phyloP scores from a whole-genome alignment of 495 filamentous ascomycete genomes.

The Aspergillus hancockii region DNA sequence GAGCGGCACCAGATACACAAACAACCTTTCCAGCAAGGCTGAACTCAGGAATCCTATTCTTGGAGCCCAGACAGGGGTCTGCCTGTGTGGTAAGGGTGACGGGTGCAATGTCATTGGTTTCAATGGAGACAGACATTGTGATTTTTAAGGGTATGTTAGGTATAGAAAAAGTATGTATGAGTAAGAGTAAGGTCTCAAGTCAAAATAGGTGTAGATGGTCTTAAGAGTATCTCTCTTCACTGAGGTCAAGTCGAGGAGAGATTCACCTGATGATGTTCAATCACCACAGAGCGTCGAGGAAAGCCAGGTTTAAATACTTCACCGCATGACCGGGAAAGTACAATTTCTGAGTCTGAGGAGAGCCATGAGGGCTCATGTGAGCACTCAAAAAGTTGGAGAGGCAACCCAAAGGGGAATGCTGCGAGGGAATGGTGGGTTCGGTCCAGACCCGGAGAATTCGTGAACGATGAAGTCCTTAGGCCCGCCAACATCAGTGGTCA shows the following conservation, averaged over 20 bases:
- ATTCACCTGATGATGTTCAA: conserved; percentile 12
- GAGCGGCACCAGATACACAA: conserved; percentile 74
- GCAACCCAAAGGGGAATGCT: conserved; percentile 3
- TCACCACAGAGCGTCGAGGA: conserved; percentile 4
- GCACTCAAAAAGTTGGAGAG: not conserved
- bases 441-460: conserved; percentile 9
- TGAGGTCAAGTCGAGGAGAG: not conserved
- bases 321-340: not conserved
- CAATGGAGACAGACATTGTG: conserved; percentile 45
- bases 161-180: not conserved
- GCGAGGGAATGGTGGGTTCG: conserved; percentile 9
- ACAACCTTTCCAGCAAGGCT: conserved; percentile 75
- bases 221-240: not conserved
- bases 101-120: conserved; percentile 32
- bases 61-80: conserved; percentile 36
- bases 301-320: conserved; percentile 13
- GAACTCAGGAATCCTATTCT: conserved; percentile 70
- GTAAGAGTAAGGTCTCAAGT: not conserved
- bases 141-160: not conserved
- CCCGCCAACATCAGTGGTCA: not conserved
- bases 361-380: conserved; percentile 15
- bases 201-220: not conserved
- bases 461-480: not conserved
- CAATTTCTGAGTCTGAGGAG: not conserved
- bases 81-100: conserved; percentile 20